Evolutionary conservation across 2,329 filamentous ascomycete species (phyloP).

Genomic region (Grosmannia huntii): DNA sequence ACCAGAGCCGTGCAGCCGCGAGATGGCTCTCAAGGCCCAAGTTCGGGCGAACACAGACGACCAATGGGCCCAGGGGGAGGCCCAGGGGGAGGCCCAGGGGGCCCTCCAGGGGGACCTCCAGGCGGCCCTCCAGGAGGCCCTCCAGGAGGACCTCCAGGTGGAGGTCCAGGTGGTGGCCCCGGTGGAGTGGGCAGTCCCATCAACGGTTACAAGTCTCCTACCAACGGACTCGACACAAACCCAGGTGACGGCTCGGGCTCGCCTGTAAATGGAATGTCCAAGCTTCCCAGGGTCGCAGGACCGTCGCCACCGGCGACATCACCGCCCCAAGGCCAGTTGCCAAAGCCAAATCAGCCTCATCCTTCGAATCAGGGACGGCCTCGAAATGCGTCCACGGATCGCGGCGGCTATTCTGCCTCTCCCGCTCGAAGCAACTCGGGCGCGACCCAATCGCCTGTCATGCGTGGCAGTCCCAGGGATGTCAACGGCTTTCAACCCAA

Average conservation of each 20-base stretch:
- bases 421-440: slow-evolving; percentile 18
- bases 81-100: no score
- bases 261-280: slow-evolving; percentile 18
- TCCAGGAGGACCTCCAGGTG: no score
- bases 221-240: slow-evolving; percentile 26
- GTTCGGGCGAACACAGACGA: slow-evolving; percentile 31
- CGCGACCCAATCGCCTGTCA: slow-evolving; percentile 28
- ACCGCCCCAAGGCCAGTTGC: slow-evolving; percentile 41
- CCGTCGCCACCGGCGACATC: slow-evolving; percentile 32
- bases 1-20: slow-evolving; percentile 30
- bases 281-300: slow-evolving; percentile 24
- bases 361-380: slow-evolving; percentile 24
- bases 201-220: slow-evolving; percentile 29
- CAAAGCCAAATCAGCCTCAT: slow-evolving; percentile 32
- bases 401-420: slow-evolving; percentile 24
- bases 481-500: slow-evolving; percentile 37
- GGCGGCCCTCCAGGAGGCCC: no score
- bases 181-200: slow-evolving; percentile 22
- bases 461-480: slow-evolving; percentile 26
- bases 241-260: slow-evolving; percentile 18
- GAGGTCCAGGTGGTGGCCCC: slow-evolving; percentile 10
- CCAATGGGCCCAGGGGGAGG: slow-evolving; percentile 23
- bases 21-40: slow-evolving; percentile 38
- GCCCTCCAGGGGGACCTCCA: no score
- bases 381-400: slow-evolving; percentile 37